Evolutionary conservation across 495 filamentous ascomycete genomes (phyloP), one percentile per base, ranked within the genome.

Genomic region (Penicillium simplicissimum): DNA sequence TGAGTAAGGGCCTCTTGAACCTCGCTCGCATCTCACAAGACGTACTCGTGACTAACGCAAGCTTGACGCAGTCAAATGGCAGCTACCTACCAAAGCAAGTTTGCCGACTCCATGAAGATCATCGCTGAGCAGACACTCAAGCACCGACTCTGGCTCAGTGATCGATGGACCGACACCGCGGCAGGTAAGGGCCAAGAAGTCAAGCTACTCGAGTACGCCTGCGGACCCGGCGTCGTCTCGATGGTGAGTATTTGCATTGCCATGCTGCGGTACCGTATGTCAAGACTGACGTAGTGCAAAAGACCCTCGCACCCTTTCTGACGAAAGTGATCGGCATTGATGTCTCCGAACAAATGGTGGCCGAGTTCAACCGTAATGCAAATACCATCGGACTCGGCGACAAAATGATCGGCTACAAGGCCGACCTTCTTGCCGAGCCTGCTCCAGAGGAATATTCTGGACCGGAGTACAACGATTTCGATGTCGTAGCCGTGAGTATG

Each of bases 141-240:
- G 8, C 79, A 81, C 25, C 78, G 85, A 14, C 78, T 81, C 35
- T 92, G 88, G 80, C 82, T 90, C 56, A 86, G 84, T 21, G 80
- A 85, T 19, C 78, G 81, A 58, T 87, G 85, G 82, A 76, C 70
- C 14, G 76, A 81, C 35, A 76, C 73, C 11, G 73, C 66, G 36
- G 67, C 60, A 17, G 67, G 70, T 11, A 67, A 75, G n/a, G 73
- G 64, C 45, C 77, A 79, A 58, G 73, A 82, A 31, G 75, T 89
- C 45, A 79, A 81, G 35, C 67, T 91, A 52, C 75, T 93, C 10
- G 90, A 93, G 63, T 93, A 92, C 73, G 90, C 90, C 48, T 91
- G 88, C 60, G 90, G 90, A 4, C 85, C 88, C 17, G 90, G 90
- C 5, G 57, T 79, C 62, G 78, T 90, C 62, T 85, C 85, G 7